These are phyloP conservation scores for Trichoderma asperellum DNA, from an alignment of 2,329 filamentous ascomycete genomes.

Conservation along the genomic window DNA sequence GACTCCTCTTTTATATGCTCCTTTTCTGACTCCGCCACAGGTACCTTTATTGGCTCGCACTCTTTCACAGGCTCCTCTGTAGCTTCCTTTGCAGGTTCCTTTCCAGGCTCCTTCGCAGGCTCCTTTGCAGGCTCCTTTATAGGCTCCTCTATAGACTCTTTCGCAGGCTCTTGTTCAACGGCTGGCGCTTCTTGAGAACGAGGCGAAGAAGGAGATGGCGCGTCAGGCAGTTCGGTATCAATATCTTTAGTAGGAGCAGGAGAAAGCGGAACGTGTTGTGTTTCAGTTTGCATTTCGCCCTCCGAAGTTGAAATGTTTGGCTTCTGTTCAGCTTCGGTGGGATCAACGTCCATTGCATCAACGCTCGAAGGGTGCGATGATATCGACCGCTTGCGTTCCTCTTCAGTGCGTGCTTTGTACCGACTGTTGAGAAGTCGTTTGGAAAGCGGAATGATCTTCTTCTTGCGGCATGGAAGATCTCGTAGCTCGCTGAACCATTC, in stretches of 20 bases:
- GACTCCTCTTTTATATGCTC: not conserved
- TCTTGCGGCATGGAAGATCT: constrained; percentile 47
- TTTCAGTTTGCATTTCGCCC: constrained; percentile 28
- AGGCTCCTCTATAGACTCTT: not conserved
- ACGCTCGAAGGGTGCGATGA: constrained; percentile 36
- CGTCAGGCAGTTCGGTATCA: constrained; percentile 41
- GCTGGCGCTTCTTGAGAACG: constrained; percentile 34
- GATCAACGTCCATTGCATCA: constrained; percentile 48
- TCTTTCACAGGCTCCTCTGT: not conserved
- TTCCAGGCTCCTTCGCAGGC: not conserved
- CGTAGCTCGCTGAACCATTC: constrained; percentile 54
- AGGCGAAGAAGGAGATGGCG: constrained; percentile 29
- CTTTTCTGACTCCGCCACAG: not conserved
- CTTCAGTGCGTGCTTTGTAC: constrained; percentile 48
- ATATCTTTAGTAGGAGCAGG: constrained; percentile 33
- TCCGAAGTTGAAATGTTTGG: constrained; percentile 24
- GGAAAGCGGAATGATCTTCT: constrained; percentile 57
- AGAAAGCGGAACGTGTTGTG: constrained; percentile 33
- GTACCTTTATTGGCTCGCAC: not conserved
- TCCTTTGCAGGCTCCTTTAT: not conserved
- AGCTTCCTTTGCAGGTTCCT: not conserved
- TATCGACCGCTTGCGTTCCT: constrained; percentile 40
- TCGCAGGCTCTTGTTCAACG: not conserved
- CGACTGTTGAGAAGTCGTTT: constrained; percentile 57
- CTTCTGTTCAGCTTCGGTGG: constrained; percentile 41